phyloP scores from a whole-genome alignment of 805 yeast species.

The Nakazawaea sp. region DNA sequence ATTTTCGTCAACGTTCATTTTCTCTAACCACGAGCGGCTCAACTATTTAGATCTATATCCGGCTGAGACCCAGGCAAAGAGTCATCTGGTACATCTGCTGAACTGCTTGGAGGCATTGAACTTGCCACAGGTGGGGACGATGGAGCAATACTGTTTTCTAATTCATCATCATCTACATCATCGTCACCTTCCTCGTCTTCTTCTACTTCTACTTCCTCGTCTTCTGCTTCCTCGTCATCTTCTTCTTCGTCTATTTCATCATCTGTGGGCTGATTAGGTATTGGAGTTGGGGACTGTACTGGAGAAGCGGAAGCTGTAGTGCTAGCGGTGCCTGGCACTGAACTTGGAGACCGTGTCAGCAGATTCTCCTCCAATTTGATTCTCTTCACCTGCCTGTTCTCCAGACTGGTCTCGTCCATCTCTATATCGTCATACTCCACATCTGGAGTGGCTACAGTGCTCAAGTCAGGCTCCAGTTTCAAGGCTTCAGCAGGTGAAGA shows the following conservation, averaged over 20 bases:
- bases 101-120: not conserved
- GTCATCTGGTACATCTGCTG: not conserved
- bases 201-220: conserved; percentile 1
- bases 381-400: conserved; percentile 3
- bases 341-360: not conserved
- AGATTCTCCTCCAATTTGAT: conserved; percentile 5
- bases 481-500: not conserved
- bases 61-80: not conserved
- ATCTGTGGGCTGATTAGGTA: not conserved
- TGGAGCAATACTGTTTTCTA: not conserved
- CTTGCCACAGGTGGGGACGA: not conserved
- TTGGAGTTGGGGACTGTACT: not conserved
- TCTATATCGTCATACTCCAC: not conserved
- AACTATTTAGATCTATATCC: not conserved
- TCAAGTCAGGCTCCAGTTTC: not conserved
- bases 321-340: not conserved
- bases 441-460: too few species aligned
- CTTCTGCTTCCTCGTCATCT: conserved; percentile 5
- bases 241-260: conserved; percentile 6
- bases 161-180: conserved; percentile 8
- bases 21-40: too few species aligned
- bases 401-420: not conserved
- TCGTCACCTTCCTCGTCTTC: conserved; percentile 5
- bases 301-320: not conserved
- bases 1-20: too few species aligned